Percentiles rank a stretch among this genome's conserved stretches.
phyloP scores from a whole-genome alignment of 352 stramenopile genomes.

The Phytophthora citrophthora region DNA sequence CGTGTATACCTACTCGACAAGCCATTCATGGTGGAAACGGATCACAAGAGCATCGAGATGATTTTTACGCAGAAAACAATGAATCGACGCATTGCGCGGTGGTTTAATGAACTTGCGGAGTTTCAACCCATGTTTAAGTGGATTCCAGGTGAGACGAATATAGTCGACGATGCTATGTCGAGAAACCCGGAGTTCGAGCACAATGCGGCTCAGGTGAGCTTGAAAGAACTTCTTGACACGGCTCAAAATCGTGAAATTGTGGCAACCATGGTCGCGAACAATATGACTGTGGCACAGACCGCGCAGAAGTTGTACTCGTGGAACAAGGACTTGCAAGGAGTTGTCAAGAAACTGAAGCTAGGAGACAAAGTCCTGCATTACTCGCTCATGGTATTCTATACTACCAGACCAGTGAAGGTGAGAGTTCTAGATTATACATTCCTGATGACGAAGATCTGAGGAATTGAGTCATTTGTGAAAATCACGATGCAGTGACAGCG shows the following conservation, averaged over 20 bases:
- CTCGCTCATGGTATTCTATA: too few species aligned
- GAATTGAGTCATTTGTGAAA: slow-evolving; percentile 21
- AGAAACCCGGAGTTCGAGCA: slow-evolving; percentile 9
- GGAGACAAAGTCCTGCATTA: too few species aligned
- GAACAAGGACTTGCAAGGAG: too few species aligned
- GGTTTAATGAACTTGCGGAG: slow-evolving; percentile 24
- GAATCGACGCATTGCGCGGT: slow-evolving; percentile 15
- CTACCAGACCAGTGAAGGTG: slow-evolving; percentile 6
- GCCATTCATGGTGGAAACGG: slow-evolving; percentile 15
- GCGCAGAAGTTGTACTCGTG: too few species aligned
- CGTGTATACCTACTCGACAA: slow-evolving; percentile 14
- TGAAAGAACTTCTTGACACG: slow-evolving; percentile 9
- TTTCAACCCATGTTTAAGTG: slow-evolving; percentile 20
- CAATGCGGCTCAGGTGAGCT: slow-evolving; percentile 13
- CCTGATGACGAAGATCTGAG: slow-evolving; percentile 17
- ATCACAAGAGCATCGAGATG: slow-evolving; percentile 27
- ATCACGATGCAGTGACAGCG: slow-evolving; percentile 1
- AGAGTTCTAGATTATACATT: background rate
- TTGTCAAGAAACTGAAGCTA: too few species aligned
- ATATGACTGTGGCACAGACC: too few species aligned
- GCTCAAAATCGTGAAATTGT: slow-evolving; percentile 15
- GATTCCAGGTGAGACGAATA: slow-evolving; percentile 10
- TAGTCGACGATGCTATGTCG: background rate
- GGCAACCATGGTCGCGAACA: background rate
- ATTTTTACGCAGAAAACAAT: slow-evolving; percentile 26